A percentile compares a stretch with the other conserved stretches of the same genome.
These are phyloP conservation scores for Ceratobasidium sp. DNA, from an alignment of 1,284 basidiomycete genomes.

Conservation along the genomic window DNA sequence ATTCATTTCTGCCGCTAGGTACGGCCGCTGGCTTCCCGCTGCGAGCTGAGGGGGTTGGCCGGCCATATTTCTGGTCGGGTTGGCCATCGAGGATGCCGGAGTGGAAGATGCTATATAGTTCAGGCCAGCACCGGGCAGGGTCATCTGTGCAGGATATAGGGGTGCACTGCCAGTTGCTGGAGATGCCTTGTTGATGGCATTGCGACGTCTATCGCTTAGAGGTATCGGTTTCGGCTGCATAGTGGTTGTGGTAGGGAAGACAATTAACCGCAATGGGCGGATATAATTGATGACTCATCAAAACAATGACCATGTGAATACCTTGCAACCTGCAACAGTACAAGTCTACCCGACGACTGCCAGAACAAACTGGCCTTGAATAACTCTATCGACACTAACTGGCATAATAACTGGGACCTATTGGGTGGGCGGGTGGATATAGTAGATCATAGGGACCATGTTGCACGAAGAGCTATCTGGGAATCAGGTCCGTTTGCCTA, in stretches of 20 bases:
- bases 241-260: background rate
- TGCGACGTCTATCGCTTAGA: slow-evolving; percentile 4
- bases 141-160: slow-evolving; percentile 27
- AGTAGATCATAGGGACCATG: background rate
- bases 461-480: slow-evolving; percentile 37
- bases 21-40: slow-evolving; percentile 12
- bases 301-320: slow-evolving; percentile 33
- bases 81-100: background rate
- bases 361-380: background rate
- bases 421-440: slow-evolving; percentile 36
- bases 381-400: slow-evolving; percentile 3
- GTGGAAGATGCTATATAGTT: slow-evolving; percentile 4
- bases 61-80: background rate
- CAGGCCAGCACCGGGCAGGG: slow-evolving; percentile 17
- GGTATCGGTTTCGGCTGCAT: slow-evolving; percentile 27
- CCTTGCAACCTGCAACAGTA: slow-evolving; percentile 7
- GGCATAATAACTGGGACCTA: slow-evolving; percentile 18
- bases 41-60: background rate
- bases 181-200: slow-evolving; percentile 15
- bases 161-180: background rate
- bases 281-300: slow-evolving; percentile 21
- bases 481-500: slow-evolving; percentile 11
- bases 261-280: background rate
- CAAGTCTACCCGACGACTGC: slow-evolving; percentile 31
- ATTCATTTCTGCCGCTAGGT: slow-evolving; percentile 30